Evolutionary conservation across 2,329 filamentous ascomycete genomes (phyloP).

Genomic region (Fusarium nelsonii): DNA sequence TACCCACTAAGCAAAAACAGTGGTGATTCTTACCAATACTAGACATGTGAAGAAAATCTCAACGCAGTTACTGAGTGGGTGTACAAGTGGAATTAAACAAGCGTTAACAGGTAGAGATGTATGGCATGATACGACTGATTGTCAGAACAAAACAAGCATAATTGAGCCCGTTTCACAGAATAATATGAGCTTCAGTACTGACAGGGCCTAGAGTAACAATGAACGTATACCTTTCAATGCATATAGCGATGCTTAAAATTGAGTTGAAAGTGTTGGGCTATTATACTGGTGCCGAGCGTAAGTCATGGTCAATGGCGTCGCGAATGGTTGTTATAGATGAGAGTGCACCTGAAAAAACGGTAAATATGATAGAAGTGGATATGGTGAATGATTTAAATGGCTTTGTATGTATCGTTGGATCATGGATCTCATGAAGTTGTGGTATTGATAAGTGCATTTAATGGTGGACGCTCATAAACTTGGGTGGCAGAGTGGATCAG

Average conservation of each 20-base stretch:
- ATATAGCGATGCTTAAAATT: neutral
- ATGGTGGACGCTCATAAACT: neutral
- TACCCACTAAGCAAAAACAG: conserved; percentile 7
- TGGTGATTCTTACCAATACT: neutral
- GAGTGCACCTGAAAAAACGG: no score
- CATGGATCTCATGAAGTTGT: neutral
- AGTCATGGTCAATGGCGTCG: neutral
- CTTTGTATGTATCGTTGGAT: neutral
- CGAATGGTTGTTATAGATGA: no score
- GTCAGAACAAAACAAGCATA: conserved; percentile 14
- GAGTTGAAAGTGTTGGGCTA: neutral
- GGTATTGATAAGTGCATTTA: neutral
- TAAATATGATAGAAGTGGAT: no score
- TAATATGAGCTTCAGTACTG: neutral
- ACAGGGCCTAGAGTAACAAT: neutral
- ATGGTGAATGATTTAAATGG: no score
- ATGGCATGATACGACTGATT: conserved; percentile 20
- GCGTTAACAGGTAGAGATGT: conserved; percentile 6
- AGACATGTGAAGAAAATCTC: neutral
- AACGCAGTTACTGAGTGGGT: neutral
- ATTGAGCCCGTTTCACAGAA: neutral
- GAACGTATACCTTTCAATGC: neutral
- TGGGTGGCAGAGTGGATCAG: conserved; percentile 9
- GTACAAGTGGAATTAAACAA: conserved; percentile 16
- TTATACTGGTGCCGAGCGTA: neutral